phyloP scores from a whole-genome alignment of 768 basidiomycete genomes.

The Mycena venus region DNA sequence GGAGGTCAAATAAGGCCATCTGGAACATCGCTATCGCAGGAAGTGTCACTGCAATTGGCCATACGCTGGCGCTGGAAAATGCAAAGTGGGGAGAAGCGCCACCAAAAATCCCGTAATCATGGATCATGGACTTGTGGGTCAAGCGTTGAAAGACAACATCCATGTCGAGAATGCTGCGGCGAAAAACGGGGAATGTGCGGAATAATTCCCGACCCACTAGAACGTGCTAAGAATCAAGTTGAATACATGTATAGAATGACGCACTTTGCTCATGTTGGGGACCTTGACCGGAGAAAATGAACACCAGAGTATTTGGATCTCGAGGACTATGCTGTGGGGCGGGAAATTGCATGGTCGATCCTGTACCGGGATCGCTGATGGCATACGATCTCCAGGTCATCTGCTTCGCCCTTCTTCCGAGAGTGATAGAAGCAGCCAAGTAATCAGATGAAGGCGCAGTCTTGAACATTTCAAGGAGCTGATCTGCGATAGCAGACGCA shows the following conservation, averaged over 20 bases:
- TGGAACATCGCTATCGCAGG: conserved; percentile 60
- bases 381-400: conserved; percentile 45
- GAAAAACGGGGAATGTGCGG: conserved; percentile 51
- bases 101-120: conserved; percentile 51
- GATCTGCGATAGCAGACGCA: conserved; percentile 30
- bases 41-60: conserved; percentile 54
- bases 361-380: background rate
- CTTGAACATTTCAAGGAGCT: background rate
- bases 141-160: conserved; percentile 47
- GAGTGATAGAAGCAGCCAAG: conserved; percentile 9
- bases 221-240: background rate
- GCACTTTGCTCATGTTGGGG: conserved; percentile 54
- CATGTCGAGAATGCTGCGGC: conserved; percentile 51
- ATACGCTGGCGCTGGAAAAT: conserved; percentile 38
- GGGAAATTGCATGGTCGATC: conserved; percentile 35
- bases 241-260: conserved; percentile 21
- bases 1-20: conserved; percentile 58
- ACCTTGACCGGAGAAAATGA: conserved; percentile 56
- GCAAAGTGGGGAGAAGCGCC: background rate
- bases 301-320: conserved; percentile 46
- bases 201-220: conserved; percentile 56
- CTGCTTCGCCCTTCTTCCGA: conserved; percentile 47
- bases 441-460: background rate
- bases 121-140: conserved; percentile 52
- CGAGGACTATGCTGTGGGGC: conserved; percentile 43